phyloP scores from a whole-genome alignment of 305 asterid species.

The Rubia occidens region DNA sequence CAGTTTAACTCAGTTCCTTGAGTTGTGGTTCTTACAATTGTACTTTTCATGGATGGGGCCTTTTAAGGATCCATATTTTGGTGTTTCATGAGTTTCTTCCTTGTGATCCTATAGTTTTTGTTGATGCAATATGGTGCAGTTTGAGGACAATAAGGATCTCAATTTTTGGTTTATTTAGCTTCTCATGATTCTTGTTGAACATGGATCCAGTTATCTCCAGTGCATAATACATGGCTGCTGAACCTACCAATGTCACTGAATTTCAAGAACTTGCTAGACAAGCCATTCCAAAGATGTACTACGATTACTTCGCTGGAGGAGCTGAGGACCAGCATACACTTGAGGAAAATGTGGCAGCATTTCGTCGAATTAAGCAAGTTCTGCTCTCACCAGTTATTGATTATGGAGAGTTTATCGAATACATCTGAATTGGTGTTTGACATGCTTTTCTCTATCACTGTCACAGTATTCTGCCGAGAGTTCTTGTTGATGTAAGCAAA shows the following conservation, averaged over 20 bases:
- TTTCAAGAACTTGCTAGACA: constrained; percentile 50
- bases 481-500: constrained; percentile 45
- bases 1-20: background rate
- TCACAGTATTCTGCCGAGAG: constrained; percentile 44
- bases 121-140: background rate
- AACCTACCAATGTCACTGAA: constrained; percentile 37
- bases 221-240: constrained; percentile 32
- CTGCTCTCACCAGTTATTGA: background rate
- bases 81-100: no score
- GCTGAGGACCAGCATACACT: constrained; percentile 65
- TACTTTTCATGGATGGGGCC: no score
- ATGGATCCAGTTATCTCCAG: constrained; percentile 8
- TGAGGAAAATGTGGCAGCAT: constrained; percentile 44
- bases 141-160: background rate
- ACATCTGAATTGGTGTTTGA: background rate
- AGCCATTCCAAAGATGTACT: constrained; percentile 63
- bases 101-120: no score
- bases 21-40: background rate
- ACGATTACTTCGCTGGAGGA: constrained; percentile 53
- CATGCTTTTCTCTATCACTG: background rate
- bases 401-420: background rate
- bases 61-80: no score
- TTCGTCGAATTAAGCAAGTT: constrained; percentile 39
- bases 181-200: no score
- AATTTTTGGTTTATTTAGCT: background rate